A percentile compares a stretch with the other conserved stretches of the same genome.
Conservation (phyloP, 352 stramenopile genomes). For the Phytophthora litchii region DNA sequence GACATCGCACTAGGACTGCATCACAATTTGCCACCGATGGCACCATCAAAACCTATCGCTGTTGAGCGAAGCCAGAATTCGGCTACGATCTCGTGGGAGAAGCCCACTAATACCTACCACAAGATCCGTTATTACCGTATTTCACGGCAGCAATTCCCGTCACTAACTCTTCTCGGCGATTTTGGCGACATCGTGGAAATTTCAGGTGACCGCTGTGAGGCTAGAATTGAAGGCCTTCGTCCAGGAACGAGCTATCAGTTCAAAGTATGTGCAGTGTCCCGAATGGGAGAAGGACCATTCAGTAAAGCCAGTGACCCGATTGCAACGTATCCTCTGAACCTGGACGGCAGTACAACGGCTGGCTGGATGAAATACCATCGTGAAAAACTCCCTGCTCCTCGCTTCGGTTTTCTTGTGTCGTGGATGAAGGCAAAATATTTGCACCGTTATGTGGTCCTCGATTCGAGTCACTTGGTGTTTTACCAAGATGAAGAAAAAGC, state of each 20-base stretch:
- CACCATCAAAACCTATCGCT: conserved; percentile 57
- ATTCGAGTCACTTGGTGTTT: conserved; percentile 73
- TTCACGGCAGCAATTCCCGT: conserved; percentile 79
- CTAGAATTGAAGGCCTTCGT: conserved; percentile 77
- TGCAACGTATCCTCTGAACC: conserved; percentile 72
- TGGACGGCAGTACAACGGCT: conserved; percentile 75
- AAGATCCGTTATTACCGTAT: conserved; percentile 88
- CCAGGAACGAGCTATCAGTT: conserved; percentile 87
- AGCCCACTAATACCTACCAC: conserved; percentile 63
- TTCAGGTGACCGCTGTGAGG: conserved; percentile 53
- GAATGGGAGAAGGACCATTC: conserved; percentile 88
- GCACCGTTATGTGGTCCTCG: conserved; percentile 84
- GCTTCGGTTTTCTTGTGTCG: conserved; percentile 54
- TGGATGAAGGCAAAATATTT: conserved; percentile 82
- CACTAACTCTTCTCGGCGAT: conserved; percentile 80
- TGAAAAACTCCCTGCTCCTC: conserved; percentile 57
- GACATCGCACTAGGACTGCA: conserved; percentile 87
- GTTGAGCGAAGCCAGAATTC: conserved; percentile 78
- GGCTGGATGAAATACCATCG: conserved; percentile 89
- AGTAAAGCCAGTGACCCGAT: conserved; percentile 74
- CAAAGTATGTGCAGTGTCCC: conserved; percentile 82
- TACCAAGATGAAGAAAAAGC: conserved; percentile 85
- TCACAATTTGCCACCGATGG: conserved; percentile 84
- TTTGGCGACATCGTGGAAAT: conserved; percentile 84
- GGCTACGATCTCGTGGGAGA: conserved; percentile 73